Percentiles rank a stretch among this genome's conserved stretches.
Conservation (phyloP, 2,329 filamentous ascomycete genomes). For the Phoma sp. region DNA sequence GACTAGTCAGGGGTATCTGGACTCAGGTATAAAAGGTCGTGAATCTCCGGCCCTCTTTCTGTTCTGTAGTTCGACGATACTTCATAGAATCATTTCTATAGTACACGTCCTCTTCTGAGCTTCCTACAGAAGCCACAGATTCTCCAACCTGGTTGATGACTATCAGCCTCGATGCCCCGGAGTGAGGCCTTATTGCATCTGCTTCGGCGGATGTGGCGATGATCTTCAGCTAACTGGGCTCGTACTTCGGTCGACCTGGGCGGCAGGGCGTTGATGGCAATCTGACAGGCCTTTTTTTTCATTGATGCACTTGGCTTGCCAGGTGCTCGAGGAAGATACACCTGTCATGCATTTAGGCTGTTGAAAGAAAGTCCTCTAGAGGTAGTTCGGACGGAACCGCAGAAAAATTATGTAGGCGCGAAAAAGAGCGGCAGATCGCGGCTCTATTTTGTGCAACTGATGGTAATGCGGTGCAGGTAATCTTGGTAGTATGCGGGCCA, state of each 20-base stretch:
- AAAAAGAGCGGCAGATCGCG: conserved; percentile 7
- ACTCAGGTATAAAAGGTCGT: not conserved
- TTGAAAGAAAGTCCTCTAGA: too few species aligned
- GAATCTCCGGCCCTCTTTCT: conserved; percentile 8
- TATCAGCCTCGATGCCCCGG: conserved; percentile 81
- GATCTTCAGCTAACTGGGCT: conserved; percentile 82
- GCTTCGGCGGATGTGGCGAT: conserved; percentile 90
- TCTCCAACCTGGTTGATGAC: conserved; percentile 92
- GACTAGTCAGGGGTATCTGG: not conserved
- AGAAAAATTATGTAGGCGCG: not conserved
- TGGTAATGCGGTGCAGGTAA: not conserved
- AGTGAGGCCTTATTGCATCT: conserved; percentile 74
- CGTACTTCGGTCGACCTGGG: conserved; percentile 77
- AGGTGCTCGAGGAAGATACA: conserved; percentile 36
- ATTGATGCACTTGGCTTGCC: conserved; percentile 40
- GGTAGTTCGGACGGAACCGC: not conserved
- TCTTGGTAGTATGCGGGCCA: conserved; percentile 13
- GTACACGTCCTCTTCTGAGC: conserved; percentile 91
- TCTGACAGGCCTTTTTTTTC: conserved; percentile 74
- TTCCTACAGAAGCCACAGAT: conserved; percentile 91
- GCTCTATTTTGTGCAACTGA: not conserved
- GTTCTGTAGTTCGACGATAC: conserved; percentile 23
- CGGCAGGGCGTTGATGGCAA: conserved; percentile 82
- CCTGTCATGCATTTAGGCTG: too few species aligned
- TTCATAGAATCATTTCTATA: conserved; percentile 75